Conservation (phyloP, 768 basidiomycete genomes). For the Sarcodon aspratus region DNA sequence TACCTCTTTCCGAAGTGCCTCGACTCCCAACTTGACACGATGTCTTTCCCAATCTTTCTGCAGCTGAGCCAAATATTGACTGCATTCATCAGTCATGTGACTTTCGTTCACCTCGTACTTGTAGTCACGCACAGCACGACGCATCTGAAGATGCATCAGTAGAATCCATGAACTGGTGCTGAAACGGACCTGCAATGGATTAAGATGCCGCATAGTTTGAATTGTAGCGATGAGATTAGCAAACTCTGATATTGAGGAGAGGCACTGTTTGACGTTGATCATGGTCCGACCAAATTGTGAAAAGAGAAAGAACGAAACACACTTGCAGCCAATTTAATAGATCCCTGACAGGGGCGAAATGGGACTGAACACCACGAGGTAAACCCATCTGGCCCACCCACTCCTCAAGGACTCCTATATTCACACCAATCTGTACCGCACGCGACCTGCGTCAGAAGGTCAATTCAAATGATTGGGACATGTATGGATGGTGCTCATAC, state of each 20-base stretch:
- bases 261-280: slow-evolving; percentile 36
- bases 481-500: slow-evolving; percentile 22
- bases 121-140: slow-evolving; percentile 86
- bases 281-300: not conserved
- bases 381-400: slow-evolving; percentile 81
- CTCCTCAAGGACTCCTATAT: slow-evolving; percentile 76
- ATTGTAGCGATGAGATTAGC: slow-evolving; percentile 82
- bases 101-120: slow-evolving; percentile 90
- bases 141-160: slow-evolving; percentile 46
- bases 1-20: slow-evolving; percentile 77
- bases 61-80: slow-evolving; percentile 86
- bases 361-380: slow-evolving; percentile 65
- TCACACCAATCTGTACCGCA: slow-evolving; percentile 85
- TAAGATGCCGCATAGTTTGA: slow-evolving; percentile 76
- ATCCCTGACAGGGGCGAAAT: slow-evolving; percentile 79
- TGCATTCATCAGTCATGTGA: slow-evolving; percentile 90
- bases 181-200: slow-evolving; percentile 73
- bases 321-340: slow-evolving; percentile 83
- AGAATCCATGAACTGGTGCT: not conserved
- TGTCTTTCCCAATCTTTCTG: slow-evolving; percentile 98
- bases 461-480: not conserved
- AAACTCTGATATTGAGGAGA: slow-evolving; percentile 84
- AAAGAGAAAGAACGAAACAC: slow-evolving; percentile 6
- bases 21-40: slow-evolving; percentile 77
- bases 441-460: slow-evolving; percentile 40